Percentiles rank a stretch among this genome's conserved stretches.
These are phyloP conservation scores for Trichoderma sp. DNA, from an alignment of 2,329 filamentous ascomycete genomes.

Conservation along the genomic window DNA sequence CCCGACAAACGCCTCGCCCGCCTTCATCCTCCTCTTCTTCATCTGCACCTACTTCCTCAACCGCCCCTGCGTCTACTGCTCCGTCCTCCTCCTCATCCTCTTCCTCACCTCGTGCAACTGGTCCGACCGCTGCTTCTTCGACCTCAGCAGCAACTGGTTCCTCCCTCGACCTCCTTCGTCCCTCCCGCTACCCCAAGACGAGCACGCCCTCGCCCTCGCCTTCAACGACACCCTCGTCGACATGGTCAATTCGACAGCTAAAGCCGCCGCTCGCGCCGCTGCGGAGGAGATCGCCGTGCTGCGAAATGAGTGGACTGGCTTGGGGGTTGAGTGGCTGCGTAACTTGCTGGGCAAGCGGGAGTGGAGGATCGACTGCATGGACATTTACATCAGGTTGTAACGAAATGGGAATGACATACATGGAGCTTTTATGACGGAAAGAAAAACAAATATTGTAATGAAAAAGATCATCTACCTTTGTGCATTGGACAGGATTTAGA, in stretches of 20 bases:
- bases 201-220: conserved; percentile 24
- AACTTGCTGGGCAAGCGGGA: conserved; percentile 79
- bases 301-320: conserved; percentile 68
- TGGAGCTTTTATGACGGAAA: not conserved
- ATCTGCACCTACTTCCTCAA: conserved; percentile 94
- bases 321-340: conserved; percentile 84
- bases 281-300: conserved; percentile 60
- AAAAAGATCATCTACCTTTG: not conserved
- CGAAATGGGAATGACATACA: not conserved
- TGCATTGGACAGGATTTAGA: not conserved
- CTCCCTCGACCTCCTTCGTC: conserved; percentile 63
- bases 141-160: conserved; percentile 92
- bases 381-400: conserved; percentile 77
- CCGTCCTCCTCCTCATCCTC: conserved; percentile 89
- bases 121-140: conserved; percentile 90
- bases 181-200: conserved; percentile 20
- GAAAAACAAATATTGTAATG: not conserved
- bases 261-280: conserved; percentile 66
- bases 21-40: conserved; percentile 87
- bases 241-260: conserved; percentile 69
- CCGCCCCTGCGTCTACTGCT: conserved; percentile 97
- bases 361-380: conserved; percentile 89
- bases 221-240: conserved; percentile 55
- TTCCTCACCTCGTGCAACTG: conserved; percentile 90
- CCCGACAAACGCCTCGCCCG: conserved; percentile 79